Evolutionary conservation across 441 rosid genomes (phyloP).

Genomic region (Adansonia madagascariensis): DNA sequence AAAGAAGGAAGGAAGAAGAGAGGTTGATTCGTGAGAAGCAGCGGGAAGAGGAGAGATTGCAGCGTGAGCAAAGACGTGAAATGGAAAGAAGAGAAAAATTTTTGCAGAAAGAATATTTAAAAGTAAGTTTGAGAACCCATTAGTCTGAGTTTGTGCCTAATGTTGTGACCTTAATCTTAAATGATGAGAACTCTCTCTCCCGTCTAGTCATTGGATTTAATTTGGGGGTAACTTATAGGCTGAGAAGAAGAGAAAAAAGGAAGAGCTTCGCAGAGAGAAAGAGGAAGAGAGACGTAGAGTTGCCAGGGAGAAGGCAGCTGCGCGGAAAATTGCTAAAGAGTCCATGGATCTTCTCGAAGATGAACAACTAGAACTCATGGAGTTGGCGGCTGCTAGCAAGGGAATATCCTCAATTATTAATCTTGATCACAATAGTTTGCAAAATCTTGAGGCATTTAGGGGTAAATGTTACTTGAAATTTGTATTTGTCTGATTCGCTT

Average conservation of each 20-base stretch:
- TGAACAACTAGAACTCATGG: constrained; percentile 98
- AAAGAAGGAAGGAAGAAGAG: constrained; percentile 95
- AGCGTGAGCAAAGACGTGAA: constrained; percentile 92
- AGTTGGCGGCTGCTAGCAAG: constrained; percentile 87
- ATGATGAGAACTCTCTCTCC: constrained; percentile 16
- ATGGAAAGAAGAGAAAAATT: constrained; percentile 90
- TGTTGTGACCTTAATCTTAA: constrained; percentile 5
- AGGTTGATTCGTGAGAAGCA: constrained; percentile 92
- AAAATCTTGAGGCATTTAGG: constrained; percentile 82
- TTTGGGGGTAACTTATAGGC: constrained; percentile 52
- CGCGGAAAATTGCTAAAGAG: constrained; percentile 96
- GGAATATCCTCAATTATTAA: constrained; percentile 73
- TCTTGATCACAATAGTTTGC: constrained; percentile 84
- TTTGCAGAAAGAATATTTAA: constrained; percentile 76
- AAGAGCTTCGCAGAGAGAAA: constrained; percentile 81
- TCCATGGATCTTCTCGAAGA: constrained; percentile 98
- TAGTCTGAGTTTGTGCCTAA: background rate
- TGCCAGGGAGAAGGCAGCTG: constrained; percentile 96
- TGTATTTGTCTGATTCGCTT: background rate
- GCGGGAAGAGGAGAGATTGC: constrained; percentile 84
- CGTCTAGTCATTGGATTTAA: constrained; percentile 1
- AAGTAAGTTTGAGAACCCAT: constrained; percentile 52
- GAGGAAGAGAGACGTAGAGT: constrained; percentile 82
- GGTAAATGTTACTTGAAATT: constrained; percentile 47
- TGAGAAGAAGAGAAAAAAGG: constrained; percentile 86